phyloP scores from a whole-genome alignment of 2,329 filamentous ascomycete genomes.

The Dryadomyces sulphureus region DNA sequence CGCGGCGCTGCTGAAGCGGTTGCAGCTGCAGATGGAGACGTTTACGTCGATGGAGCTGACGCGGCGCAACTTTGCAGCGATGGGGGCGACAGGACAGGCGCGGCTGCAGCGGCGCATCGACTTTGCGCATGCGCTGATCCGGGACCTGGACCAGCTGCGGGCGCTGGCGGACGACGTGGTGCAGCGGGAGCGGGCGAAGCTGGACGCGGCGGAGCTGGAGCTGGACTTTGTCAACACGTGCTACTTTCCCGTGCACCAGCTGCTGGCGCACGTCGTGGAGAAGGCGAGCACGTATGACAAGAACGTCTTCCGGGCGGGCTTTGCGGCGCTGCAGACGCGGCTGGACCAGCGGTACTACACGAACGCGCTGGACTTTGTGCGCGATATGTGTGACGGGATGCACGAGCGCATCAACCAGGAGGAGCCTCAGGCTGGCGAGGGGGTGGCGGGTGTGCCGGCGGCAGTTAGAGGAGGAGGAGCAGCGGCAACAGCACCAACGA shows the following conservation, averaged over 20 bases:
- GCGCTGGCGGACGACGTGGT: conserved; percentile 56
- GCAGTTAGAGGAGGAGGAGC: not conserved
- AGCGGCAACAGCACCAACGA: not conserved
- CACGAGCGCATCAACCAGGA: conserved; percentile 30
- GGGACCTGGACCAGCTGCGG: conserved; percentile 65
- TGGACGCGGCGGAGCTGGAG: conserved; percentile 62
- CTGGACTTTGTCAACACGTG: conserved; percentile 71
- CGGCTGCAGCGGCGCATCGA: conserved; percentile 71
- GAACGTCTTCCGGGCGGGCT: conserved; percentile 38
- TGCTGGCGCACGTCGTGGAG: conserved; percentile 65
- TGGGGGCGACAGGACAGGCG: conserved; percentile 72
- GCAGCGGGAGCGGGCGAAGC: conserved; percentile 61
- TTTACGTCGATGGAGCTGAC: conserved; percentile 98
- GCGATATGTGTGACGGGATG: conserved; percentile 41
- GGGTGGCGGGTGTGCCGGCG: conserved; percentile 24
- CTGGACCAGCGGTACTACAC: conserved; percentile 44
- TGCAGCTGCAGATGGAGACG: conserved; percentile 89
- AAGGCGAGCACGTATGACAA: conserved; percentile 69
- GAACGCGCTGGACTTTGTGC: conserved; percentile 39
- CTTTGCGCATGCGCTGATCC: conserved; percentile 63
- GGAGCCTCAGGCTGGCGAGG: not conserved
- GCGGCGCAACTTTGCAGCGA: conserved; percentile 83
- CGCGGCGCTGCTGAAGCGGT: conserved; percentile 77
- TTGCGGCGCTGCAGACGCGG: conserved; percentile 33
- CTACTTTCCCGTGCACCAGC: conserved; percentile 75